A percentile compares a stretch with the other conserved stretches of the same genome.
Evolutionary conservation across 768 basidiomycete species (phyloP).

Genomic region (Mycena rosella): DNA sequence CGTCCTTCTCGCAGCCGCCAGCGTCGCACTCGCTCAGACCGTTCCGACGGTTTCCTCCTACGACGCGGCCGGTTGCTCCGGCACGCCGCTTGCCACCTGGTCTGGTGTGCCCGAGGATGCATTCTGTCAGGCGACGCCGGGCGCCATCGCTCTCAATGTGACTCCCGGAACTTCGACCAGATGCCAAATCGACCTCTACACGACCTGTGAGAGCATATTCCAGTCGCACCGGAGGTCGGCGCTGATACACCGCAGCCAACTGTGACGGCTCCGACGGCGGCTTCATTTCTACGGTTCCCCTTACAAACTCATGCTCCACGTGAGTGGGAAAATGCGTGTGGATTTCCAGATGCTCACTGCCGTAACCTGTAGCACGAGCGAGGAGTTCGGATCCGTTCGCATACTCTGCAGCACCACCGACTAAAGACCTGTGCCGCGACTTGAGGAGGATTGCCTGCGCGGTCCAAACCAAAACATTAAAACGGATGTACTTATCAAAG

Average conservation of each 20-base stretch:
- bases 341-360: no score
- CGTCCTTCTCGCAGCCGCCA: constrained; percentile 2
- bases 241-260: constrained; percentile 9
- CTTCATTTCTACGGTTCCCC: constrained; percentile 1
- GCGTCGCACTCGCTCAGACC: constrained; percentile 4
- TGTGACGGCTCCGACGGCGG: constrained; percentile 11
- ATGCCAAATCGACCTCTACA: constrained; percentile 16
- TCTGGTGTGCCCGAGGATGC: constrained; percentile 11
- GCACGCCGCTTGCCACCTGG: constrained; percentile 18
- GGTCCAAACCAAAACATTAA: no score
- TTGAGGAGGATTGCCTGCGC: no score
- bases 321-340: background rate
- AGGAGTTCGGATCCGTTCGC: background rate
- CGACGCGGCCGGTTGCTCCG: constrained; percentile 11
- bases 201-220: constrained; percentile 11
- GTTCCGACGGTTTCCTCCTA: constrained; percentile 13
- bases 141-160: constrained; percentile 14
- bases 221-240: background rate
- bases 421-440: background rate
- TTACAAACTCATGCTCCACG: constrained; percentile 5
- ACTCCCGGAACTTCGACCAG: background rate
- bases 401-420: background rate
- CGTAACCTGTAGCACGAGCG: background rate
- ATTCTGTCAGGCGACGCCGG: constrained; percentile 19
- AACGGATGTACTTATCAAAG: no score